Evolutionary conservation across 352 stramenopile genomes (phyloP).

Genomic region (Phytophthora sansomeana): DNA sequence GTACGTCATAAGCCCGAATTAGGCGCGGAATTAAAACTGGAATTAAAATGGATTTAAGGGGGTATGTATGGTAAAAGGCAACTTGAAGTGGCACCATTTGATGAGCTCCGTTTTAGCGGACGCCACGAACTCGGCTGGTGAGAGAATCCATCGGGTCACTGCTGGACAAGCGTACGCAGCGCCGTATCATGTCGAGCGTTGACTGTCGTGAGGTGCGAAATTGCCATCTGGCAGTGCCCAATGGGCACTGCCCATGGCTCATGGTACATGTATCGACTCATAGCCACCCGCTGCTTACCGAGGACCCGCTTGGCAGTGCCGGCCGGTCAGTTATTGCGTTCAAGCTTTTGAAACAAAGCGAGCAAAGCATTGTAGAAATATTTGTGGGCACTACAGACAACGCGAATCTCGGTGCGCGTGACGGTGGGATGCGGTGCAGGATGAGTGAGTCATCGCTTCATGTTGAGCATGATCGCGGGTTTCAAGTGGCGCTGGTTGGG

Average conservation of each 20-base stretch:
- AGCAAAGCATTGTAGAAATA: conserved; percentile 15
- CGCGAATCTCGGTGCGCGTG: conserved; percentile 17
- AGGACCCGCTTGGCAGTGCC: conserved; percentile 16
- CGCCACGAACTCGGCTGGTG: conserved; percentile 3
- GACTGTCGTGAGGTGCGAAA: conserved; percentile 25
- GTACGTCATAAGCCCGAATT: conserved; percentile 20
- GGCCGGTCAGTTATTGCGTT: conserved; percentile 17
- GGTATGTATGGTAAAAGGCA: neutral
- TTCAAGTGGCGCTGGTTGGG: no score
- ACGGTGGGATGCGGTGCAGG: conserved; percentile 5
- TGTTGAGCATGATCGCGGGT: neutral
- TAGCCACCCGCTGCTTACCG: neutral
- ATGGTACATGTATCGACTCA: conserved; percentile 1
- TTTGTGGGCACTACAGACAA: neutral
- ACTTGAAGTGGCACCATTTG: conserved; percentile 7
- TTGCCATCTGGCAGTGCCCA: conserved; percentile 13
- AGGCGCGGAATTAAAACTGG: neutral
- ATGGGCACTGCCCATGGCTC: no score
- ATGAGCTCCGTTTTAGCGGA: neutral
- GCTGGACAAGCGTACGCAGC: neutral
- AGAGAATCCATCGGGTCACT: conserved; percentile 15
- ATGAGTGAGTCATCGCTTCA: conserved; percentile 13
- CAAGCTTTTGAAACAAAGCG: conserved; percentile 1
- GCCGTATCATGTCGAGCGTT: neutral
- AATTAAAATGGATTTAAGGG: conserved; percentile 17